Base-by-base conservation (phyloP, 371 early-diverging fungal species). In the Syncephalastrum contaminatum region DNA sequence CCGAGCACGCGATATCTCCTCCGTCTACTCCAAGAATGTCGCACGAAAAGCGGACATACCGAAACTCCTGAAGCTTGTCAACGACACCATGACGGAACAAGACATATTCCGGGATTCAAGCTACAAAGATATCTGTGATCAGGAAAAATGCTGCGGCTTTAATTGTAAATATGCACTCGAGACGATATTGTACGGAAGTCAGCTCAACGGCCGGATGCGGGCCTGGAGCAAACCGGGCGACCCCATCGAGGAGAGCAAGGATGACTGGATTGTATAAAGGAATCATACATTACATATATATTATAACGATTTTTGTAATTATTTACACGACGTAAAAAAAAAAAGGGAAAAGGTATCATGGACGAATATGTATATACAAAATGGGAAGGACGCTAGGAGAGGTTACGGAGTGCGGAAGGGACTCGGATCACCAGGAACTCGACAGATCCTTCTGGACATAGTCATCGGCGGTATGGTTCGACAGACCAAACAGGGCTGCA, bases 361-460 rank as follows among this genome's bases (percentile, higher is more conserved):
- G 36, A 30, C 12, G 36, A 30, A 30, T 12, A 10, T 30, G 1
- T 30, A 30, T 30, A 30, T 30, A 30, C 36, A 30, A 5, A 30
- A 2, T 6, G n/a, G n/a, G n/a, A 30, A 30, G 36, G 36, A 6
- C 36, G 12, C 0, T 10, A 10, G 36, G 5, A 10, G 12, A 12
- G 36, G 36, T 6, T 30, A 30, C 36, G 10, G 10, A 8, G 36
- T 10, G 36, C 36, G 36, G 10, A 30, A 30, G 36, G 36, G 36
- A 10, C 36, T 6, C 36, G 12, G 10, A 30, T 30, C 65, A 68
- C 72, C 77, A 77, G 24, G 77, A 77, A 40, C 72, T 70, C 18
- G 74, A 72, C 20, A 77, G 62, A 51, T 77, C 77, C 42, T 74
- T 76, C 63, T 73, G 77, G 4, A 76, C 64, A 52, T 67, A 77